phyloP scores from a whole-genome alignment of 176 grass and related monocot genomes.

The Oryza punctata region DNA sequence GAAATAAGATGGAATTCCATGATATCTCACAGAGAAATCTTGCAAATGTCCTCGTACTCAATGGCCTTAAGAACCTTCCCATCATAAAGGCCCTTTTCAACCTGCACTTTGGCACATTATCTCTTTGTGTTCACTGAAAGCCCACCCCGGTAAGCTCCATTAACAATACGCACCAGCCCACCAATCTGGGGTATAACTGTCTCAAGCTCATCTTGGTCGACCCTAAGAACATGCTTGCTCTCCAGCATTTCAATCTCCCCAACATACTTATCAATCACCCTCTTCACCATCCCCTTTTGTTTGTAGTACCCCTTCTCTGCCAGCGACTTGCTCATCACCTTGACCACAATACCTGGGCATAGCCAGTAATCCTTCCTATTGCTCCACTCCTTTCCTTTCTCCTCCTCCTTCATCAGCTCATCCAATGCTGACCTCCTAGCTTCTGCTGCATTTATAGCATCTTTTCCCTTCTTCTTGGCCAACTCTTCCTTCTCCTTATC shows the following conservation, averaged over 20 bases:
- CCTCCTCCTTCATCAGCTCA: conserved; percentile 88
- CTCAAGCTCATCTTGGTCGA: conserved; percentile 93
- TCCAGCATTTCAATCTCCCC: conserved; percentile 91
- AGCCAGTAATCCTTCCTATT: conserved; percentile 97
- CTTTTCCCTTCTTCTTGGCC: conserved; percentile 51
- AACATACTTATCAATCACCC: conserved; percentile 77
- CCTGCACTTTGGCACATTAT: conserved; percentile 81
- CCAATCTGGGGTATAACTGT: conserved; percentile 94
- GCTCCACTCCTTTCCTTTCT: conserved; percentile 82
- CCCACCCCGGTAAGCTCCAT: conserved; percentile 84
- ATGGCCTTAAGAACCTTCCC: conserved; percentile 77
- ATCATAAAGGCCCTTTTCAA: conserved; percentile 93
- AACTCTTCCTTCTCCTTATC: conserved; percentile 17
- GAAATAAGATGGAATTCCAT: conserved; percentile 7
- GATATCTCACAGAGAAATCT: conserved; percentile 54
- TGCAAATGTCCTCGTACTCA: conserved; percentile 94
- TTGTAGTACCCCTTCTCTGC: conserved; percentile 87
- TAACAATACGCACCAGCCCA: conserved; percentile 72
- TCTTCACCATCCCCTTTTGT: conserved; percentile 78
- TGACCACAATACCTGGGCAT: conserved; percentile 74
- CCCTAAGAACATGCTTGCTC: conserved; percentile 83
- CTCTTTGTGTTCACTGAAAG: conserved; percentile 68
- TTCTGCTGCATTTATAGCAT: conserved; percentile 27
- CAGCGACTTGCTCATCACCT: conserved; percentile 91
- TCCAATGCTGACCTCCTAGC: conserved; percentile 62